Base-by-base conservation (phyloP, 768 basidiomycete genomes). In the Saitozyma podzolica region DNA sequence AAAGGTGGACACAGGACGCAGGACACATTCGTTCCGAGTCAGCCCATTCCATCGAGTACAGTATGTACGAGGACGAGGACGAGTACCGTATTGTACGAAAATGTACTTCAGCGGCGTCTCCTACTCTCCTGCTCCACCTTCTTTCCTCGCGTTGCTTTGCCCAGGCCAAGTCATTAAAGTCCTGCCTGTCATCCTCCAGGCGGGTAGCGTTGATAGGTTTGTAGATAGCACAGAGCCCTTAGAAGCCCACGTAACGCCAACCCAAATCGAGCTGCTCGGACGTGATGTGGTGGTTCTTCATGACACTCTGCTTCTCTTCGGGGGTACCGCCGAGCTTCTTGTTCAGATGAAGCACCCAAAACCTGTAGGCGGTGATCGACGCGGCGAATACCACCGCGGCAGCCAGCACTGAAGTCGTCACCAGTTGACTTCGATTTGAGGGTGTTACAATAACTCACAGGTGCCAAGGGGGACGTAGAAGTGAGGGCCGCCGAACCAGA, bases 351-450 rank as follows among this genome's bases (percentile, higher is more conserved):
- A 48, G 55, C 20, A 76, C 65, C 43, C 63, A 73, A 61, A 70
- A 76, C n/a, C 63, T 42, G 58, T 76, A 76, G 9, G 61, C 63
- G 10, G 73, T 76, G 54, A 74, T 64, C 20, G 58, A 58, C 39
- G 51, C 3, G 11, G 61, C 47, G 53, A 73, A 71, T 16, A 71
- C 9, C 16, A 54, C 61, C 20, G 67, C 66, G 42, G 40, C 50
- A 6, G 61, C 75, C 16, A 72, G 54, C 9, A 76, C 67, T 74
- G 56, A 20, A 7, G 40, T 29, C 55, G 45, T 51, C 40, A 43
- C 3, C 42, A 13, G 29, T 2, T 20, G 16, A 10, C 17, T 11
- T 5, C 14, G 48, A 29, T 29, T 16, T 6, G 58, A 14, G 10
- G 56, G 29, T 29, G 29, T 2, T 29, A 14, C 29, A 9, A 7